Conservation (phyloP, 345 rosid genomes). For the Melaleuca quinquenervia region DNA sequence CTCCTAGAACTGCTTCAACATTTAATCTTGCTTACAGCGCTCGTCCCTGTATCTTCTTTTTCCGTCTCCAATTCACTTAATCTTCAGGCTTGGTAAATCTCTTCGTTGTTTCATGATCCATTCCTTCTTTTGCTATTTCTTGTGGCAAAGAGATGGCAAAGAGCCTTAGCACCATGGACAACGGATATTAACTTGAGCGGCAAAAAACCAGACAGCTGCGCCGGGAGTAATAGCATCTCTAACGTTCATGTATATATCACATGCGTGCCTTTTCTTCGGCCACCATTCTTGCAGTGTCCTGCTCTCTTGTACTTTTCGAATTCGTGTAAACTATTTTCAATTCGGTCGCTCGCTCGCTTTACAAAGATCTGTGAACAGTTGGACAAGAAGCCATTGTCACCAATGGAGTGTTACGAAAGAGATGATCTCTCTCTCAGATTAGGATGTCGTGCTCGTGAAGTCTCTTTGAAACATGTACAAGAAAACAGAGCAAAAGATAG, state of each 20-base stretch:
- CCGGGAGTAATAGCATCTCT: background rate
- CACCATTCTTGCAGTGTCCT: background rate
- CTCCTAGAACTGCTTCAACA: background rate
- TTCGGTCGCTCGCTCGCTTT: background rate
- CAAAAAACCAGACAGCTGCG: conserved; percentile 6
- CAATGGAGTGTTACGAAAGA: background rate
- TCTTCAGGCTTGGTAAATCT: background rate
- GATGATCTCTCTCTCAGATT: background rate
- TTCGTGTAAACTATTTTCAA: background rate
- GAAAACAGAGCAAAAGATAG: background rate
- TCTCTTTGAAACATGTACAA: background rate
- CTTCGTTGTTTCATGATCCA: background rate
- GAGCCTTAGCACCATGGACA: conserved; percentile 21
- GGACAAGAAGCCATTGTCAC: background rate
- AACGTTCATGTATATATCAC: background rate
- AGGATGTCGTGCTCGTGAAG: background rate
- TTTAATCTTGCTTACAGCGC: background rate
- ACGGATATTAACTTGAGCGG: conserved; percentile 19
- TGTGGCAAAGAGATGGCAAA: conserved; percentile 44
- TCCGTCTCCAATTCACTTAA: background rate
- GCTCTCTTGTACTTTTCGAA: background rate
- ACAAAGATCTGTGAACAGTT: background rate
- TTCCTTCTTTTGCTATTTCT: background rate
- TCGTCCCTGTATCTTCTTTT: background rate
- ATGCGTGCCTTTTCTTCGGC: background rate